These are phyloP conservation scores for Circinella umbellata DNA, from an alignment of 371 early-diverging fungal species.

Conservation along the genomic window DNA sequence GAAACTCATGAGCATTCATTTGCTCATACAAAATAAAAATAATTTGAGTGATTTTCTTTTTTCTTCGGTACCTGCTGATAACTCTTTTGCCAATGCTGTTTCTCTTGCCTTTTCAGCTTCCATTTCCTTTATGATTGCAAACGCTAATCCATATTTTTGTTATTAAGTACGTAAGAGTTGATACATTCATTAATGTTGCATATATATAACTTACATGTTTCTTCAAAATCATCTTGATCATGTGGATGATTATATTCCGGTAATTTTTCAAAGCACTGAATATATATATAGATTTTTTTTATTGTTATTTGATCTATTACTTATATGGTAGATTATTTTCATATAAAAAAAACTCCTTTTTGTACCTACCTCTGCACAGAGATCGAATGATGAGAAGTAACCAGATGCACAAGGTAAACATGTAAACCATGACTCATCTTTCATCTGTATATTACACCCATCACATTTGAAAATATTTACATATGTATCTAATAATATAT, in stretches of 20 bases:
- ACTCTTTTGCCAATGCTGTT: slow-evolving; percentile 44
- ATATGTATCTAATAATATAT: slow-evolving; percentile 56
- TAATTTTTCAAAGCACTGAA: slow-evolving; percentile 62
- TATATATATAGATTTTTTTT: not conserved
- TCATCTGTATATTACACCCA: slow-evolving; percentile 62
- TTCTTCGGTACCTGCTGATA: slow-evolving; percentile 22
- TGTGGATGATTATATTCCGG: slow-evolving; percentile 58
- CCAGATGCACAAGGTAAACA: slow-evolving; percentile 70
- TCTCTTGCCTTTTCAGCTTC: slow-evolving; percentile 60
- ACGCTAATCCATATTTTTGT: slow-evolving; percentile 29
- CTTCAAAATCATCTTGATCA: slow-evolving; percentile 60
- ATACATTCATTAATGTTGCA: not conserved
- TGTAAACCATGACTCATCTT: slow-evolving; percentile 70
- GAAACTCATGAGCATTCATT: not conserved
- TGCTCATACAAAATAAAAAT: too few relatives aligned
- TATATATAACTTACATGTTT: slow-evolving; percentile 53
- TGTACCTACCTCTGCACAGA: slow-evolving; percentile 61
- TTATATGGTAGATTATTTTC: too few relatives aligned
- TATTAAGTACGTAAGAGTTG: not conserved
- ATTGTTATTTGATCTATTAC: too few relatives aligned
- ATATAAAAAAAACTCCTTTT: too few relatives aligned
- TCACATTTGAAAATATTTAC: slow-evolving; percentile 77
- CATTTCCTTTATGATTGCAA: slow-evolving; percentile 48
- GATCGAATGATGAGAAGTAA: slow-evolving; percentile 76
- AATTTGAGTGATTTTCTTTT: too few relatives aligned